A percentile compares a stretch with the other conserved stretches of the same genome.
phyloP scores from a whole-genome alignment of 2,329 filamentous ascomycete genomes.

The Pezicula neosporulosa region DNA sequence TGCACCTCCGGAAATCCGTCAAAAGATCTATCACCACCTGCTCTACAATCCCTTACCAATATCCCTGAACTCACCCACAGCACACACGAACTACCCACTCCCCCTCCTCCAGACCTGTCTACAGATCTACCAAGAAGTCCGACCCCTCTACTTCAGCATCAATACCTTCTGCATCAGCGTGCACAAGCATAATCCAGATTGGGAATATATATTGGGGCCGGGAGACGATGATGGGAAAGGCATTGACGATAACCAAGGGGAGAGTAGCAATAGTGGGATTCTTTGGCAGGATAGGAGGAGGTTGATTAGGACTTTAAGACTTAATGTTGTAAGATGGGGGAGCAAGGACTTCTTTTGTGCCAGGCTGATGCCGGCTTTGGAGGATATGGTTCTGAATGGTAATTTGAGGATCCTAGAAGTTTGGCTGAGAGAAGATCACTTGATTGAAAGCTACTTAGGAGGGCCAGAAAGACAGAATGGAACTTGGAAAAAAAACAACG shows the following conservation, averaged over 20 bases:
- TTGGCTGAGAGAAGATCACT: slow-evolving; percentile 9
- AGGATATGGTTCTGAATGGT: slow-evolving; percentile 24
- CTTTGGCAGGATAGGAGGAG: slow-evolving; percentile 13
- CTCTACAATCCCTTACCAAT: slow-evolving; percentile 4
- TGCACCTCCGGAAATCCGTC: slow-evolving; percentile 24
- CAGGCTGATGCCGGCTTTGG: slow-evolving; percentile 12
- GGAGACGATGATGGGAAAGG: too few species aligned
- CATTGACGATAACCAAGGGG: too few species aligned
- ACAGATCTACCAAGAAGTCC: slow-evolving; percentile 23
- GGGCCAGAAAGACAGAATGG: slow-evolving; percentile 8
- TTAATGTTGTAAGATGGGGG: slow-evolving; percentile 19
- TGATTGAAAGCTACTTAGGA: background rate
- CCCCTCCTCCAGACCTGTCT: slow-evolving; percentile 19
- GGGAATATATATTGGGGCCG: slow-evolving; percentile 13
- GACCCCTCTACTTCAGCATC: slow-evolving; percentile 19
- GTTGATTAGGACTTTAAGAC: slow-evolving; percentile 11
- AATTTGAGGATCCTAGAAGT: slow-evolving; percentile 20
- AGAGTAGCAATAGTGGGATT: too few species aligned
- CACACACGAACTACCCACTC: slow-evolving; percentile 10
- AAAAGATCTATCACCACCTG: slow-evolving; percentile 19
- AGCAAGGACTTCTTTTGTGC: slow-evolving; percentile 17
- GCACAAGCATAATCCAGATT: slow-evolving; percentile 8
- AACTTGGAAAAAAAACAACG: background rate
- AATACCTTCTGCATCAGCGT: slow-evolving; percentile 22
- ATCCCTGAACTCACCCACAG: background rate